Percentiles rank a stretch among this genome's conserved stretches.
These are phyloP conservation scores for Penicillium janthinellum DNA, from an alignment of 2,329 filamentous ascomycete genomes.

Conservation along the genomic window DNA sequence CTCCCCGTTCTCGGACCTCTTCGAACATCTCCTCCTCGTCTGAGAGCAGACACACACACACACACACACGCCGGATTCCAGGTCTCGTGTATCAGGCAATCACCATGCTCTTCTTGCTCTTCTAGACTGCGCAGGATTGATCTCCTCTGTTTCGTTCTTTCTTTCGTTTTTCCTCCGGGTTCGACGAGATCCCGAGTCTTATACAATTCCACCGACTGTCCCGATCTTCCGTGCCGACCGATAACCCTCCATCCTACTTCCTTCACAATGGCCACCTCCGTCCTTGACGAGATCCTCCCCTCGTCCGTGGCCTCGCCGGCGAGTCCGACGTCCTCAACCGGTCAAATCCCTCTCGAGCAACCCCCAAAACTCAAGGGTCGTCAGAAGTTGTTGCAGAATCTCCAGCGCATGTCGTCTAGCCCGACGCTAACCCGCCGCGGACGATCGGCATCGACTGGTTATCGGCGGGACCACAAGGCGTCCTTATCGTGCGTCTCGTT, in stretches of 20 bases:
- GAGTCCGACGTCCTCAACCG: constrained; percentile 37
- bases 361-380: constrained; percentile 66
- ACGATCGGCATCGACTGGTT: constrained; percentile 64
- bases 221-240: neutral
- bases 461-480: constrained; percentile 63
- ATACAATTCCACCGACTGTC: neutral
- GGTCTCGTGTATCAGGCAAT: neutral
- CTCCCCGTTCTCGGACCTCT: neutral
- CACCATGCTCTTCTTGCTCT: neutral
- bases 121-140: neutral
- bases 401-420: constrained; percentile 81
- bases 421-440: constrained; percentile 68
- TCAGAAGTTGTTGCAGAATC: constrained; percentile 68
- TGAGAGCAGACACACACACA: neutral
- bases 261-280: constrained; percentile 34
- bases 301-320: constrained; percentile 39
- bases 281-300: constrained; percentile 33
- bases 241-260: neutral
- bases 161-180: neutral
- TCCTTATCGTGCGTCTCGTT: constrained; percentile 68
- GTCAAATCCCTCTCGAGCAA: constrained; percentile 42
- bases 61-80: neutral
- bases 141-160: neutral
- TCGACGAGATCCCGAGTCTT: neutral
- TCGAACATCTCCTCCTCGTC: neutral